Evolutionary conservation across 441 rosid genomes (phyloP), one percentile per base, ranked within the genome.

Genomic region (Syzygium syzygioides): DNA sequence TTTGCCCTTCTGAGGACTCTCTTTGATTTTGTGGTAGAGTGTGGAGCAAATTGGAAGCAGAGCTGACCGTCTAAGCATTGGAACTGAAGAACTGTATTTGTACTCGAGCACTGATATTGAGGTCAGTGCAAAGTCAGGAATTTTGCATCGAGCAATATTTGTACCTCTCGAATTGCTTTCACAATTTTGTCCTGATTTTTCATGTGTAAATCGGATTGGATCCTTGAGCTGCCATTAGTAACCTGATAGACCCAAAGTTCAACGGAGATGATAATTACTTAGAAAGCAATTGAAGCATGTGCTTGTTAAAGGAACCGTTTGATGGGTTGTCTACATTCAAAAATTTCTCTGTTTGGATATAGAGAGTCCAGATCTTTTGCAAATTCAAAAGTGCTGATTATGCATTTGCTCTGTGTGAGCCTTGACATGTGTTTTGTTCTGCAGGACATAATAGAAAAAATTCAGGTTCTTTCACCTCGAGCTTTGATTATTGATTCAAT

Each of bases 31-130:
- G 64, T 90, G 90, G 91, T 93, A 98, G 99, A 98, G 99, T 89
- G 95, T 96, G 48, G 98, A 97, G 91, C 99, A 98, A 93, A 95
- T 98, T 89, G 96, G 96, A 88, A 93, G 94, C 92, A 95, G 99
- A 90, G 99, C 99, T 89, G 97, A 94, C 91, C 97, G 98, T 54
- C 57, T 98, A 94, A 90, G 89, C 56, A 96, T 98, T 92, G 93
- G 86, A 87, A 88, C 95, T 37, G 94, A 96, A 55, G 95, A 94
- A 86, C 94, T 97, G 90, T 96, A 91, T 93, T 91, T 97, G 59
- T 96, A 96, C 90, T 95, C 98, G 14, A 96, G 98, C 89, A 96
- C 99, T 64, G 98, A 98, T 91, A 91, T 96, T 92, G 98, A 96
- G 98, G 99, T 96, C 88, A 85, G 55, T 80, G 76, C 50, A 18